Evolutionary conservation across 768 basidiomycete species (phyloP).

Genomic region (Dacryopinax spathularia): DNA sequence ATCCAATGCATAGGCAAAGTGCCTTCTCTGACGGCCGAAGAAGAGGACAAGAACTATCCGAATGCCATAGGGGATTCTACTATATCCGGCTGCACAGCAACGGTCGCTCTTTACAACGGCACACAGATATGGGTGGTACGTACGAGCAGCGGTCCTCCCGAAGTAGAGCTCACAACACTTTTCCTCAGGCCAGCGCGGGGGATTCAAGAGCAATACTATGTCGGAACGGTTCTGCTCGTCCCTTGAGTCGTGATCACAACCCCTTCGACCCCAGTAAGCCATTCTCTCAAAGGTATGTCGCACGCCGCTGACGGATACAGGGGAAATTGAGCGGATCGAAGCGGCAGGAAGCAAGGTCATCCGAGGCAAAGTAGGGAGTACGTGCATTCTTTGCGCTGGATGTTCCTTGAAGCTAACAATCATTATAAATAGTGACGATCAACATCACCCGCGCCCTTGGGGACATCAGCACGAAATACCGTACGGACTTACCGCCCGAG

Average conservation of each 20-base stretch:
- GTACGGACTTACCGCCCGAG: not conserved
- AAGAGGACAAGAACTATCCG: conserved; percentile 1
- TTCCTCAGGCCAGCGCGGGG: not conserved
- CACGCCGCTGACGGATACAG: not conserved
- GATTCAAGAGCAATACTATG: not conserved
- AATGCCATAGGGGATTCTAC: not conserved
- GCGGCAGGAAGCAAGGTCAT: not conserved
- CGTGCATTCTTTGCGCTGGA: not conserved
- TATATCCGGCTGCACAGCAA: not conserved
- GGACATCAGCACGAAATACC: not conserved
- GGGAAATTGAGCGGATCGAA: not conserved
- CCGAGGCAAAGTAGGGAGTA: not conserved
- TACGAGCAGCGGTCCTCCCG: not conserved
- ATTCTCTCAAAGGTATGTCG: not conserved
- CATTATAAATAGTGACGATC: not conserved
- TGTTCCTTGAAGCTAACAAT: not conserved
- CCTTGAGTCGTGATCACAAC: not conserved
- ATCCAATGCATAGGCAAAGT: not conserved
- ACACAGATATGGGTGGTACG: not conserved
- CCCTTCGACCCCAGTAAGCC: not conserved
- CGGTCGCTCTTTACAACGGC: not conserved
- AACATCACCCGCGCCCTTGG: not conserved
- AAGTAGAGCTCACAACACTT: not conserved
- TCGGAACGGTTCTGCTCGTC: not conserved
- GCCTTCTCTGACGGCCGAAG: not conserved